Percentiles rank a stretch among this genome's conserved stretches.
These are phyloP conservation scores for Microthyrium microscopicum DNA, from an alignment of 2,329 filamentous ascomycete genomes.

Conservation along the genomic window DNA sequence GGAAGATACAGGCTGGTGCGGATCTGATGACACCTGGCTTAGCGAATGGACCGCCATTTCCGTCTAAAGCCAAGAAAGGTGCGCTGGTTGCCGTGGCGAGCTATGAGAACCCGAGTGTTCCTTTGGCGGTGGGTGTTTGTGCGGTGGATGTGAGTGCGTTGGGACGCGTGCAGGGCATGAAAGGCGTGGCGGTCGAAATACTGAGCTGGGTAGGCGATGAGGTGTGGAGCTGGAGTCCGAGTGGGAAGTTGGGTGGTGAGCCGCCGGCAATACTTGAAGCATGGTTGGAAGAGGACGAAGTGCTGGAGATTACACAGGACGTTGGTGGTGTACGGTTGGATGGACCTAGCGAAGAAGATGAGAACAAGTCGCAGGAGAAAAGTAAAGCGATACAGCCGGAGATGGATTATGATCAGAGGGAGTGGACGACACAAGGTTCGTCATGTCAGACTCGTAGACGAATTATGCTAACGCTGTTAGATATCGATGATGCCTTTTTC, in stretches of 20 bases:
- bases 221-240: conserved; percentile 46
- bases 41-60: conserved; percentile 47
- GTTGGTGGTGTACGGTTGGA: conserved; percentile 30
- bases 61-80: conserved; percentile 39
- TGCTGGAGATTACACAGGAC: conserved; percentile 26
- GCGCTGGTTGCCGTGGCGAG: conserved; percentile 47
- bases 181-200: conserved; percentile 47
- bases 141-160: conserved; percentile 43
- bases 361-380: conserved; percentile 3
- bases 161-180: conserved; percentile 39
- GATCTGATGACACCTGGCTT: conserved; percentile 55
- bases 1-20: conserved; percentile 46
- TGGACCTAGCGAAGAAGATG: conserved; percentile 13
- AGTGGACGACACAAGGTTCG: conserved; percentile 38
- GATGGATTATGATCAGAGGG: conserved; percentile 5
- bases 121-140: conserved; percentile 47
- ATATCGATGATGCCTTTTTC: conserved; percentile 49
- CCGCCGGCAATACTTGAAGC: conserved; percentile 37
- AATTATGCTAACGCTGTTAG: conserved; percentile 20
- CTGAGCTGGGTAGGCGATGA: conserved; percentile 55
- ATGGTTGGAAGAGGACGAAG: conserved; percentile 25
- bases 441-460: not conserved
- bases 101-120: conserved; percentile 41
- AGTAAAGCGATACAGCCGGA: not conserved
- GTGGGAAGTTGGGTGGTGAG: conserved; percentile 33